Conservation (phyloP, 108 stramenopile genomes). For the Aureococcus anophagefferens region DNA sequence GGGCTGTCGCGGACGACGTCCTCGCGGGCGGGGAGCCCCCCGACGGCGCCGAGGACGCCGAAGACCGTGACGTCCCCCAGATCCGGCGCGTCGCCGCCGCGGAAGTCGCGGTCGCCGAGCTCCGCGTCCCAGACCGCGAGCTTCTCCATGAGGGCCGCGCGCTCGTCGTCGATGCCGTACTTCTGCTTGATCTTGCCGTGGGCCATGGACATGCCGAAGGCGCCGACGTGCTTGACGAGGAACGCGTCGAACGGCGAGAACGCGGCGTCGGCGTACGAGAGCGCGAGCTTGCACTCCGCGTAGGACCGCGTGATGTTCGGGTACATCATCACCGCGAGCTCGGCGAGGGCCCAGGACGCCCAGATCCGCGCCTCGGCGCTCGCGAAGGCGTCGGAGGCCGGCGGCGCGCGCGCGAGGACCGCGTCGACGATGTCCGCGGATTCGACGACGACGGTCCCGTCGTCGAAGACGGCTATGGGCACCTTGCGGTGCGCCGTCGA, state of each 20-base stretch:
- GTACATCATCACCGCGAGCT: conserved; percentile 6
- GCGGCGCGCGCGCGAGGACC: neutral
- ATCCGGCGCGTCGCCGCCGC: conserved; percentile 2
- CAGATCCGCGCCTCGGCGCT: neutral
- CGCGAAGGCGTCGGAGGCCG: neutral
- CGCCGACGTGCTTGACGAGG: neutral
- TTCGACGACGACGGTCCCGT: neutral
- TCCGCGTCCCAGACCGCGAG: neutral
- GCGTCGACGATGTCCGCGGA: neutral
- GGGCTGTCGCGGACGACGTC: neutral
- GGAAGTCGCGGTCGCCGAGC: neutral
- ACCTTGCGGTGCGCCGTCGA: conserved; percentile 8
- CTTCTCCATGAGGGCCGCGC: neutral
- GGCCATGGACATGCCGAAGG: conserved; percentile 10
- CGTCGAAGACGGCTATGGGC: conserved; percentile 9
- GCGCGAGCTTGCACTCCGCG: neutral
- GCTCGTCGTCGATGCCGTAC: conserved; percentile 15
- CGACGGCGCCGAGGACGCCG: conserved; percentile 7
- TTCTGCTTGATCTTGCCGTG: conserved; percentile 10
- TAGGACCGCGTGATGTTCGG: conserved; percentile 11
- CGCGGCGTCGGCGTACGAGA: conserved; percentile 1
- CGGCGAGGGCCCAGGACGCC: neutral
- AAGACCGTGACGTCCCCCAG: conserved; percentile 8
- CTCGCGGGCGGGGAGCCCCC: neutral
- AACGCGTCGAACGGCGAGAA: neutral